Evolutionary conservation across 2,329 filamentous ascomycete species (phyloP), one percentile per base, ranked within the genome.

Genomic region (Botryotinia narcissicola): DNA sequence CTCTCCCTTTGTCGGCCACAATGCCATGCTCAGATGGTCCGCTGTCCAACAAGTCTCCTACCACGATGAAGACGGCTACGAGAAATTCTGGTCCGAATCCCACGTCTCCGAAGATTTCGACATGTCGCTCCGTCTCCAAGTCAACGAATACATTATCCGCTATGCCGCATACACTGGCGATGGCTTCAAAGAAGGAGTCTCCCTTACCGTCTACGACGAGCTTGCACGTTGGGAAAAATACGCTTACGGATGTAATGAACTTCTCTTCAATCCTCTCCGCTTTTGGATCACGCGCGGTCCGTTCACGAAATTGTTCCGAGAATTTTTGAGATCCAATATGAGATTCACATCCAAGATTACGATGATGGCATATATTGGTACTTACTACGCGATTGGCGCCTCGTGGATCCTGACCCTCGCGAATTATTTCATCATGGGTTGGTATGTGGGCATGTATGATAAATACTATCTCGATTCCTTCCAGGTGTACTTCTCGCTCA

Each of bases 141-240:
- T 89, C 77, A 88, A 84, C 75, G 91, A 91, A 46, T 94, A 93
- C 81, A 90, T 90, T 75, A 91, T 93, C 77, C 90, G 92, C 51
- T 85, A 94, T 37, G 91, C 90, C 9, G 89, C 90, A 29, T 94
- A 92, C 86, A 90, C 90, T 8, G 90, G 90, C 54, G 89, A 91
- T n/a, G 92, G 90, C 67, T 94, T 94, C 85, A 91, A 94, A 81
- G 93, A 95, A 81, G 93, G 93, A 76, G 93, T 95, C 70, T 95
- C 93, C 1, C 85, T 95, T 72, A 95, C 93, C 0, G 92, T 95
- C 16, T 94, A 95, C 80, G 93, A 95, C 82, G 93, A 95, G 82
- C 86, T 95, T 74, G 91, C 92, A 1, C 91, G 93, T 73, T 95
- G 93, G 93, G 93, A 95, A 80, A 95, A 95, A 83, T 94, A 94